Base-by-base conservation (phyloP, 2,329 filamentous ascomycete genomes). In the Trichoderma guizhouense region DNA sequence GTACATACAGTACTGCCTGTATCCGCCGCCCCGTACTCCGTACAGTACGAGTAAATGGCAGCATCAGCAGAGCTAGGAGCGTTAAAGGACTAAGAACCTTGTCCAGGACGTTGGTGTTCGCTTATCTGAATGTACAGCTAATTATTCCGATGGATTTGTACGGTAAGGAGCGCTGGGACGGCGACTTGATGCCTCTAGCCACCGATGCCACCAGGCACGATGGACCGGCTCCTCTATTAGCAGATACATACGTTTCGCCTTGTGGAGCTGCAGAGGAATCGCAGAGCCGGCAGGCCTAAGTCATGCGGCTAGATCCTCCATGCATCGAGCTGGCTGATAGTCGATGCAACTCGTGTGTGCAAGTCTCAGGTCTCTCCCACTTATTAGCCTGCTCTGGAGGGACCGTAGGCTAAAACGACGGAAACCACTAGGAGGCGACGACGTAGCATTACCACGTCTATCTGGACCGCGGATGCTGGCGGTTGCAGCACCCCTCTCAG, bases 41-140 rank as follows among this genome's bases (percentile, higher is more conserved):
- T 69, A 53, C 66, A 47, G 34, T 62, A 62, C 21, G 36, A 53
- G 39, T 53, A 51, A 51, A 51, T 24, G 14, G 39, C 57, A 53
- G 64, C 65, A 47, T 39, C 15, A 28, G 57, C 43, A 55, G 30
- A 70, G 51, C 34, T 11, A 43, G 64, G 64, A 57, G 47, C 7
- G 24, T 30, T 28, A 53, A 53, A 55, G 18, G 68, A 32, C 68
- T 58, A 64, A 57, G 68, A 71, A 71, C 60, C 68, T 71, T 64
- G 60, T 39, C 68, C 32, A 57, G 51, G 51, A 64, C 68, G 53
- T 71, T 64, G 60, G 51, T 71, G 32, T 71, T 71, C 68, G 68
- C 68, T 71, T 71, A 71, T 71, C 68, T 71, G 43, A 64, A 53
- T 58, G 68, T 55, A 71, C 58, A 71, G 30, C 39, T 51, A 57